Base-by-base conservation (phyloP, 2,329 filamentous ascomycete species). In the Penicillium crustosum region DNA sequence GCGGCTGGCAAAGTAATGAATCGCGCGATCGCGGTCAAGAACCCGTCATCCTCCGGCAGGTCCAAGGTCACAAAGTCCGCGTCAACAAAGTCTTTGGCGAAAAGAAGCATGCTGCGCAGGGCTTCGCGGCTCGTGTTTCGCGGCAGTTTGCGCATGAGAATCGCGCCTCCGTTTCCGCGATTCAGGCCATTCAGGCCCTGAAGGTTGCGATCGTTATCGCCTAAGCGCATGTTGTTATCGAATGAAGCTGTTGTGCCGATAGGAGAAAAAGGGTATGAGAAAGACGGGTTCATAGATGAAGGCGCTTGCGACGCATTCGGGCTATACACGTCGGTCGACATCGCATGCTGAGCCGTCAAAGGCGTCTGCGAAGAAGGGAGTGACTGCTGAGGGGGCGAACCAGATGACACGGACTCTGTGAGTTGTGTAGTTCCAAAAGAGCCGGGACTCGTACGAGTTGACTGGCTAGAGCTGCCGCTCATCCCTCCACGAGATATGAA, bases 41-140 rank as follows among this genome's bases (percentile, higher is more conserved):
- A 86, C 29, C 81, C 81, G 49, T 77, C 75, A 63, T 87, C 84
- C 50, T 86, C 83, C 17, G 80, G 75, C 59, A 78, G 77, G n/a
- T 82, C 81, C 49, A 78, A 77, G 6, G 78, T 73, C 17, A 87
- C 75, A 60, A 88, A 81, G 53, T 85, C 82, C 55, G 81, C 81
- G 61, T 86, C 82, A 49, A 86, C 74, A 49, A 87, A 78, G 61
- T 87, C 84, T 65, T 85, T 84, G 21, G 85, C 83, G 65, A 88
- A 88, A n/a, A 87, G 77, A 6, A 88, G 76, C 78, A 88, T 86
- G 69, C 82, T 85, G 62, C 82, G 80, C 55, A 88, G 78, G 19
- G 82, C 78, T 61, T 87, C 85, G 50, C 78, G 73, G 66, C 80
- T 83, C 43, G 81, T 86, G 68, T 81, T 85, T 58, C 77, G 79